Conservation (phyloP, 169 alveolate species). For the Plasmodium ovale region DNA sequence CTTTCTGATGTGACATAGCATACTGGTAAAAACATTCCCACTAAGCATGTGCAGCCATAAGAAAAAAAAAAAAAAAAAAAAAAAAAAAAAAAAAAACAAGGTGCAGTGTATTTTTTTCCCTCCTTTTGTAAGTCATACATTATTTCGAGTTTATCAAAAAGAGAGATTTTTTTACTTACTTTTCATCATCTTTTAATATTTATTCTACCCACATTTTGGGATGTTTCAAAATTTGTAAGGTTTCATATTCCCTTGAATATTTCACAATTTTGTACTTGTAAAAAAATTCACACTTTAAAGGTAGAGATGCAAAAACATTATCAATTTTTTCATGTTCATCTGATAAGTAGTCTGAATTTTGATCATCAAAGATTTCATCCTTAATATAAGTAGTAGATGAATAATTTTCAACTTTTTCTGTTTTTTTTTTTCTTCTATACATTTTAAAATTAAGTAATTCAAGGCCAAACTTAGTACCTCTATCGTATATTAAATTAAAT, state of each 20-base stretch:
- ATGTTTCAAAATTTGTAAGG: conserved; percentile 46
- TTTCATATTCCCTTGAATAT: conserved; percentile 65
- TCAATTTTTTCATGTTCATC: conserved; percentile 76
- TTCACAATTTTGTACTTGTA: conserved; percentile 61
- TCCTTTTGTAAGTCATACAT: too few relatives aligned
- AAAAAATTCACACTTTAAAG: conserved; percentile 52
- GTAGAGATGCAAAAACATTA: conserved; percentile 61
- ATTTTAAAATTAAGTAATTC: conserved; percentile 54
- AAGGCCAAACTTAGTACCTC: conserved; percentile 93
- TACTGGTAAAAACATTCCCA: too few relatives aligned
- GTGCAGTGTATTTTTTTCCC: too few relatives aligned
- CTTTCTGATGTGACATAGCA: too few relatives aligned
- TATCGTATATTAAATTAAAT: conserved; percentile 88
- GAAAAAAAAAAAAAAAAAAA: too few relatives aligned
- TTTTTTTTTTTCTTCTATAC: conserved; percentile 42
- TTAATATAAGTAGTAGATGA: conserved; percentile 33
- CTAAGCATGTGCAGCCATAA: too few relatives aligned
- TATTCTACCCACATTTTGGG: conserved; percentile 75
- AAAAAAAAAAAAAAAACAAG: too few relatives aligned
- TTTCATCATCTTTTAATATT: too few relatives aligned
- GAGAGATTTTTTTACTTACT: too few relatives aligned
- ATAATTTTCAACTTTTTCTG: conserved; percentile 13
- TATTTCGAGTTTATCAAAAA: too few relatives aligned
- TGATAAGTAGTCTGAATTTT: conserved; percentile 55
- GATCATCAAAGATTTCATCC: conserved; percentile 73